A percentile compares a stretch with the other conserved stretches of the same genome.
Evolutionary conservation across 2,329 filamentous ascomycete genomes (phyloP).

Genomic region (Chrysoporthe deuterocubensis): DNA sequence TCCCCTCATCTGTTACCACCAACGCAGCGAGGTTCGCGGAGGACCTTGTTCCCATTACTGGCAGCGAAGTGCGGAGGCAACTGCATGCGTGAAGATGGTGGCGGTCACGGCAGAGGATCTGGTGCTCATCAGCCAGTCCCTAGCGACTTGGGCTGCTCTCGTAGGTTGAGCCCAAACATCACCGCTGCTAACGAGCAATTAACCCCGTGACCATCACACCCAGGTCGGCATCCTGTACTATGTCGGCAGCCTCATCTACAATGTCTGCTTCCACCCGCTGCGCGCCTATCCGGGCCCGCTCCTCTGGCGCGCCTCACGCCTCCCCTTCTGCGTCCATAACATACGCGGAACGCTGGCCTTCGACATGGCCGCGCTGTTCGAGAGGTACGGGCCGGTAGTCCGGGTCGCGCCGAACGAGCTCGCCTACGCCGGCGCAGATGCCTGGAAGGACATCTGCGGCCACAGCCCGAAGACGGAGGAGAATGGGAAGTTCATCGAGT

Average conservation of each 20-base stretch:
- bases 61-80: no score
- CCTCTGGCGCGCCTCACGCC: slow-evolving; percentile 30
- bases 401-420: slow-evolving; percentile 47
- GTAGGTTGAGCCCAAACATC: neutral
- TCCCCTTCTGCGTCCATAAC: slow-evolving; percentile 63
- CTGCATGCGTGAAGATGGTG: neutral
- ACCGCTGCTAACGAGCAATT: no score
- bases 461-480: slow-evolving; percentile 30
- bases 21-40: no score
- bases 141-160: neutral
- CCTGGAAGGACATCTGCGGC: slow-evolving; percentile 42
- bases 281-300: slow-evolving; percentile 33
- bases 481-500: slow-evolving; percentile 26
- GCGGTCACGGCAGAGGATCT: neutral
- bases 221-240: slow-evolving; percentile 10
- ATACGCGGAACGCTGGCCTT: slow-evolving; percentile 79
- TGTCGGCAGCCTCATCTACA: slow-evolving; percentile 31
- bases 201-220: neutral
- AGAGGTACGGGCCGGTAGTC: slow-evolving; percentile 46
- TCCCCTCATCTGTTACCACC: no score
- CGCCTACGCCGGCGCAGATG: slow-evolving; percentile 40
- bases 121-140: neutral
- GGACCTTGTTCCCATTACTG: no score
- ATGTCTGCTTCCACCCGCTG: slow-evolving; percentile 36
- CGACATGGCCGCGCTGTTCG: slow-evolving; percentile 33